Base-by-base conservation (phyloP, 1,284 basidiomycete genomes). In the Vanrija pseudolonga region DNA sequence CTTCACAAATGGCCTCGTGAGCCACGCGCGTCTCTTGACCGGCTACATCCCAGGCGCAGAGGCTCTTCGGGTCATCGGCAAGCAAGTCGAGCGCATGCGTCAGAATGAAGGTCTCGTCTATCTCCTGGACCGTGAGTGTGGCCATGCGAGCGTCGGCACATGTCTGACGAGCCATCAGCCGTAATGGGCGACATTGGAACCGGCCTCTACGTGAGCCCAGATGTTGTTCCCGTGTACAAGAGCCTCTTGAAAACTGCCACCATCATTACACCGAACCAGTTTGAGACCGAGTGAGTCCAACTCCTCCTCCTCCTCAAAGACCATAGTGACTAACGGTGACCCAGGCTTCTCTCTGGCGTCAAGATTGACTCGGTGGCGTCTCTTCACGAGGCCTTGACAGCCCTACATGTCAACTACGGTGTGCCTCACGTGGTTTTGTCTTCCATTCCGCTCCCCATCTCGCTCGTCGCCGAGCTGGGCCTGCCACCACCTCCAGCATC, bases 221-320 rank as follows among this genome's bases (percentile, higher is more conserved):
- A 90, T 60, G 91, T 94, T 6, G 82, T 98, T 51, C 91, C 93
- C 0, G 83, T 93, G 45, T 98, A 99, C 78, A 84, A 85, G 49
- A 65, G 72, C 18, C 83, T 98, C 76, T 80, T 99, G 3, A 80
- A 83, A 17, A 77, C 87, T 20, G 86, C 94, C 1, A 90, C 89
- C 0, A 87, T 98, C 53, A 95, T 97, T 61, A 94, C 95, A 0
- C 95, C 95, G 0, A 99, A 99, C 72, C 96, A 94, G 83, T 99
- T 95, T 63, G 96, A 99, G 78, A 89, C 89, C 52, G 93, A 98
- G 90, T 94, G 70, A 73, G 87, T 48, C 26, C 7, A 6, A 26
- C 18, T n/a, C n/a, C n/a, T n/a, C n/a, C n/a, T n/a, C 24, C 23
- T 17, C 5, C 19, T 1, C 24, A 26, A 18, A 17, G 28, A 9